Evolutionary conservation across 768 basidiomycete species (phyloP).

Genomic region (Psilocybe cyanescens): DNA sequence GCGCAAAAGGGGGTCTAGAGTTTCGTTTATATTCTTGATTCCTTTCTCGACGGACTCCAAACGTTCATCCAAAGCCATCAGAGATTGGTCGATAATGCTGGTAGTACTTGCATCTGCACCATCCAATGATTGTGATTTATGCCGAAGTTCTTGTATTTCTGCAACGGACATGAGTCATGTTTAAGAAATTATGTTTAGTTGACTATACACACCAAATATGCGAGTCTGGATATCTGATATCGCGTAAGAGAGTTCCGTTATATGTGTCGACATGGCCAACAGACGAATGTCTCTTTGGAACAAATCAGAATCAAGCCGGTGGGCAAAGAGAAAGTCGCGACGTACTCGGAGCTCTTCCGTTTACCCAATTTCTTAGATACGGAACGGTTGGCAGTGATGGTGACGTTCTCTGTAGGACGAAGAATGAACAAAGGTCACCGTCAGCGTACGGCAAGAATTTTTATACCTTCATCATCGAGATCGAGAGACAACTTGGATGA

Average conservation of each 20-base stretch:
- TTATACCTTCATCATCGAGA: conserved; percentile 66
- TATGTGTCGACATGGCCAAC: conserved; percentile 80
- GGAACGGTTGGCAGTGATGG: conserved; percentile 62
- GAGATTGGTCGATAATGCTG: conserved; percentile 77
- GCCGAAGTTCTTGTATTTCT: conserved; percentile 94
- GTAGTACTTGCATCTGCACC: conserved; percentile 59
- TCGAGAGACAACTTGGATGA: conserved; percentile 61
- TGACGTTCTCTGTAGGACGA: conserved; percentile 62
- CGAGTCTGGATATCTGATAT: conserved; percentile 91
- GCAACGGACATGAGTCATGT: conserved; percentile 7
- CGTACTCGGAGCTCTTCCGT: conserved; percentile 72
- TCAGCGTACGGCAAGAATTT: conserved; percentile 15
- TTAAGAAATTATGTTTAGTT: neutral
- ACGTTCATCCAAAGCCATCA: conserved; percentile 79
- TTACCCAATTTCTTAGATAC: conserved; percentile 51
- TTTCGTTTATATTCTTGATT: conserved; percentile 69
- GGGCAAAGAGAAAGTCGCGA: conserved; percentile 27
- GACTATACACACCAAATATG: conserved; percentile 72
- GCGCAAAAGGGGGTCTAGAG: conserved; percentile 62
- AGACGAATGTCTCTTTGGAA: conserved; percentile 68
- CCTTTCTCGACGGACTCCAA: conserved; percentile 74
- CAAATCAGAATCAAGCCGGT: conserved; percentile 21
- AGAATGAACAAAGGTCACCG: conserved; percentile 13
- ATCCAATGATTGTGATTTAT: conserved; percentile 76
- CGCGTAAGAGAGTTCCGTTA: conserved; percentile 85